phyloP scores from a whole-genome alignment of 805 yeast genomes.

The Blastobotrys terrestris region DNA sequence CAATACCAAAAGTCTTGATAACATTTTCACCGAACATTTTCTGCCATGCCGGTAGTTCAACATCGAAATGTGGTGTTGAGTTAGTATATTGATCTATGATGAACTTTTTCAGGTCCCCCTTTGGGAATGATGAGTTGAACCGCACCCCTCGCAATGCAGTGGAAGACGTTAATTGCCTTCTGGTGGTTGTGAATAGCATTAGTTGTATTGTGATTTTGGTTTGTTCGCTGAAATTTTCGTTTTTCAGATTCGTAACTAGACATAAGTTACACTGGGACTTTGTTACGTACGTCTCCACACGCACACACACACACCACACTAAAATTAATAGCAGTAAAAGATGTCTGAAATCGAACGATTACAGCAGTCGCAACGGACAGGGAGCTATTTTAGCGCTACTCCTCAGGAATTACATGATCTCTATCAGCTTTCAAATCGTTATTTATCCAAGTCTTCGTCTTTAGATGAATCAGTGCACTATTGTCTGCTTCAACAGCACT shows the following conservation, averaged over 20 bases:
- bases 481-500: slow-evolving; percentile 63
- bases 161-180: not conserved
- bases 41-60: slow-evolving; percentile 26
- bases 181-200: not conserved
- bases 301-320: not conserved
- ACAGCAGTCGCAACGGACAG: not conserved
- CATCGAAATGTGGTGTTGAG: not conserved
- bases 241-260: not conserved
- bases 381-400: slow-evolving; percentile 39
- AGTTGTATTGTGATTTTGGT: not conserved
- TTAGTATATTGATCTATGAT: slow-evolving; percentile 2
- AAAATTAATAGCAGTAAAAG: not conserved
- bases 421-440: slow-evolving; percentile 37
- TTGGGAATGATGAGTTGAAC: slow-evolving; percentile 2
- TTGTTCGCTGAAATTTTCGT: not conserved
- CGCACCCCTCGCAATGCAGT: not conserved
- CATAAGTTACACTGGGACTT: not conserved
- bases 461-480: slow-evolving; percentile 39
- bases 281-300: not conserved
- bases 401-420: slow-evolving; percentile 43
- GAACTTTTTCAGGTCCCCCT: slow-evolving; percentile 15
- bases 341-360: not conserved
- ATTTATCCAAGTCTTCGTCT: slow-evolving; percentile 30
- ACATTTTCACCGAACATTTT: slow-evolving; percentile 27
- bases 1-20: slow-evolving; percentile 51